Evolutionary conservation across 2,329 filamentous ascomycete species (phyloP), one percentile per base, ranked within the genome.

Genomic region (Alternaria rosae): DNA sequence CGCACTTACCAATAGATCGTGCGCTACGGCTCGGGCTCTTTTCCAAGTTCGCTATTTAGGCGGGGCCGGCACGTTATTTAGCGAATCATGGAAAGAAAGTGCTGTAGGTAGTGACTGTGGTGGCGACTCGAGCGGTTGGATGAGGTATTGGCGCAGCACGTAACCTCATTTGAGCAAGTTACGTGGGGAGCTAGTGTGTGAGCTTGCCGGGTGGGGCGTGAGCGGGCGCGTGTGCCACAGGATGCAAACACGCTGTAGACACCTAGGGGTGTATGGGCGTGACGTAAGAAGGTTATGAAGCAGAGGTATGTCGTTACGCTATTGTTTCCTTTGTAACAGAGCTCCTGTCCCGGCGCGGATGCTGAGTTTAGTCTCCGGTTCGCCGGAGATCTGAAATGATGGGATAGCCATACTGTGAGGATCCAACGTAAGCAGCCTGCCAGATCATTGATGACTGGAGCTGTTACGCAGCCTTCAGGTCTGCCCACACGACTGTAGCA

Each of bases 111-210:
- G 42, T 63, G 56, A 51, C 43, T 61, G 57, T 43, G 52, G 59
- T 64, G 60, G 63, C 61, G 52, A 60, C 57, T 58, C 25, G 30
- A 57, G n/a, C n/a, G 51, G 52, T 42, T 45, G 51, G 42, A 43
- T 58, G 42, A 53, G 54, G 54, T 35, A 20, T 61, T 54, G 63
- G 64, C 45, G 50, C 50, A 60, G 59, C 62, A 58, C 59, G 44
- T 57, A 59, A 48, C 64, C 59, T 47, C 56, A 53, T 67, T 64
- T 72, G 70, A 70, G 70, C 70, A 72, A 70, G 64, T 72, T 71
- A 47, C 68, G 68, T 72, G 70, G 69, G 35, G 67, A 62, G 57
- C 38, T 48, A 48, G 41, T 50, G 52, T 55, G 45, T 54, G 44
- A 47, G 54, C 26, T 51, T 52, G 52, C 43, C 62, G 54, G 38